Evolutionary conservation across 768 basidiomycete species (phyloP).

Genomic region (Hericium rajendrae): DNA sequence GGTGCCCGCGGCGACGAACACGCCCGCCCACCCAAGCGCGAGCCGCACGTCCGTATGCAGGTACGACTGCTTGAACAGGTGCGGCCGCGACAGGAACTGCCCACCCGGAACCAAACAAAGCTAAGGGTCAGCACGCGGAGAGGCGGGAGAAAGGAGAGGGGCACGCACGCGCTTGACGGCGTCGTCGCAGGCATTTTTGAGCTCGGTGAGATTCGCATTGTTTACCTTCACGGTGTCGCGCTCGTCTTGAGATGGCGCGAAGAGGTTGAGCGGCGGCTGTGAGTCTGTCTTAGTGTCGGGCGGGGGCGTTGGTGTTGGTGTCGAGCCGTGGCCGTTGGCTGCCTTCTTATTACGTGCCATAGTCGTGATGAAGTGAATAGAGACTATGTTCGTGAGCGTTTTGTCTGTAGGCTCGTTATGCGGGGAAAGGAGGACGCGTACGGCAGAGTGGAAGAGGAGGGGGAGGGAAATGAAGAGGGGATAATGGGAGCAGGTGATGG

Average conservation of each 20-base stretch:
- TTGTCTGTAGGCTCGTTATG: background rate
- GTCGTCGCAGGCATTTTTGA: slow-evolving; percentile 66
- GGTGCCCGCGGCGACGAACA: slow-evolving; percentile 72
- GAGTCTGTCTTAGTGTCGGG: slow-evolving; percentile 5
- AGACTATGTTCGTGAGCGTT: background rate
- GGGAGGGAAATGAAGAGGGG: background rate
- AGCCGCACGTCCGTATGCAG: slow-evolving; percentile 85
- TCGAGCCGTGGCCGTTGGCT: slow-evolving; percentile 7
- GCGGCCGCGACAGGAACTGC: slow-evolving; percentile 72
- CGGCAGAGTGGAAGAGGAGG: background rate
- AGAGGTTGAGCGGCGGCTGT: slow-evolving; percentile 6
- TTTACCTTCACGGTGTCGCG: slow-evolving; percentile 39
- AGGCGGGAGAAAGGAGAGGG: background rate
- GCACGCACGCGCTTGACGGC: slow-evolving; percentile 72
- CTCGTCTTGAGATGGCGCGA: slow-evolving; percentile 15
- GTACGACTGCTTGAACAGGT: slow-evolving; percentile 79
- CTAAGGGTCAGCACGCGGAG: background rate
- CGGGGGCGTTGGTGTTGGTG: background rate
- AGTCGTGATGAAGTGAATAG: background rate
- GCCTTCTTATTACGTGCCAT: slow-evolving; percentile 13
- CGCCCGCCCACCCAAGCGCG: slow-evolving; percentile 77
- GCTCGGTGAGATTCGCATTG: slow-evolving; percentile 38
- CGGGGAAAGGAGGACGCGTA: background rate
- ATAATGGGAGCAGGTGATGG: background rate
- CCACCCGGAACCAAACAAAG: background rate